Conservation (phyloP, 768 basidiomycete genomes). For the Boletus rex-veris region DNA sequence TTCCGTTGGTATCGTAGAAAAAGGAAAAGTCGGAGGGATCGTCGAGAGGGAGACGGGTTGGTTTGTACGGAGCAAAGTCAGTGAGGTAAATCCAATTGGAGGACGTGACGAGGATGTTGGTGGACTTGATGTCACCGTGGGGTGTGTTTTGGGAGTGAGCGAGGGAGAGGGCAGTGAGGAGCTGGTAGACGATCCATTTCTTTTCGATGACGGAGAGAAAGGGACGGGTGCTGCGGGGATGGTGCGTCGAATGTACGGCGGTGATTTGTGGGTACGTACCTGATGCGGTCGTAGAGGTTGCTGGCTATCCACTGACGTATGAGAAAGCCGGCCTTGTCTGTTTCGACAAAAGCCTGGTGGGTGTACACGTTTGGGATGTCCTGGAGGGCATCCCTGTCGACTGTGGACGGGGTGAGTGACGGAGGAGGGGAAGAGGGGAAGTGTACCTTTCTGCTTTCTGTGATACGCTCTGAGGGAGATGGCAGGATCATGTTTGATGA, state of each 20-base stretch:
- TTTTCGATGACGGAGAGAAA: slow-evolving; percentile 91
- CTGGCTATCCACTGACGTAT: slow-evolving; percentile 93
- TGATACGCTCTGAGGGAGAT: slow-evolving; percentile 73
- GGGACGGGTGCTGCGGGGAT: slow-evolving; percentile 74
- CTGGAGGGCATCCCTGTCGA: slow-evolving; percentile 76
- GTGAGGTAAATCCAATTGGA: slow-evolving; percentile 95
- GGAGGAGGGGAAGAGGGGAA: rapidly evolving
- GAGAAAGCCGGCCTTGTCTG: slow-evolving; percentile 93
- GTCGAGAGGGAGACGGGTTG: slow-evolving; percentile 90
- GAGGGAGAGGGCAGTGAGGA: slow-evolving; percentile 80
- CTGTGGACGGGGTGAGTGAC: slow-evolving; percentile 38
- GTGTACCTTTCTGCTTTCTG: slow-evolving; percentile 69
- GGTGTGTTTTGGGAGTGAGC: slow-evolving; percentile 83
- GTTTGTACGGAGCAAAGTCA: slow-evolving; percentile 94
- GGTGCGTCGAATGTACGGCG: not conserved
- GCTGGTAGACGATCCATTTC: slow-evolving; percentile 96
- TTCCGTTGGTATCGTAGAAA: slow-evolving; percentile 93
- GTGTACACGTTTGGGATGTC: slow-evolving; percentile 88
- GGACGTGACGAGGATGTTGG: slow-evolving; percentile 94
- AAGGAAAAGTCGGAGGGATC: slow-evolving; percentile 98
- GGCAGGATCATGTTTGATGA: slow-evolving; percentile 90
- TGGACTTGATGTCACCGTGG: slow-evolving; percentile 97
- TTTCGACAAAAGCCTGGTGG: slow-evolving; percentile 88
- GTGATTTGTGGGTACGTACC: slow-evolving; percentile 46
- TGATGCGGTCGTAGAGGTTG: slow-evolving; percentile 95